Base-by-base conservation (phyloP, 306 rosid species). In the Macrotyloma uniflorum region DNA sequence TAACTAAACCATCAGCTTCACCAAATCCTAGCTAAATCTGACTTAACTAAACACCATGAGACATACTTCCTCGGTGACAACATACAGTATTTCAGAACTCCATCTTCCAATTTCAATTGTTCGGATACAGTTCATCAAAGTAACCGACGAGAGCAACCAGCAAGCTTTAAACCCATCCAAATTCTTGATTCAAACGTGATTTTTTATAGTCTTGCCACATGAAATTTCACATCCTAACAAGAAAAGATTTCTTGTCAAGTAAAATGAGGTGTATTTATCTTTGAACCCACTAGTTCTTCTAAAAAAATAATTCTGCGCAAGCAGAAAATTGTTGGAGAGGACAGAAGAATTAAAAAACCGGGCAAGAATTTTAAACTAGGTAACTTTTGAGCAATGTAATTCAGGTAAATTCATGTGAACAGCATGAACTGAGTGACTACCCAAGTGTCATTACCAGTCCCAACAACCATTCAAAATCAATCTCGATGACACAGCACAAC, bases 391-490 rank as follows among this genome's bases (percentile, higher is more conserved):
- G 65, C 81, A 68, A 11, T 14, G 20, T 16, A 43, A 57, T 50
- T 50, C 30, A 15, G 47, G 14, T 18, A 20, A 61, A 80, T 28
- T 30, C 26, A 23, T 46, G 23, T 59, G 72, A 71, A 78, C 16
- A 28, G 23, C 73, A 38, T 58, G 51, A 80, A 43, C 71, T 1
- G 61, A 79, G 22, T 67, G 40, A 73, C 55, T 30, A 73, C 40
- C 53, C 62, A 11, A 70, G 33, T 46, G 64, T 46, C 59, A 70
- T 22, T 26, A 19, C 75, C 40, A 46, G 4, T 32, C 42, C 42
- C 67, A 65, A 46, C 18, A 57, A 80, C 62, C 46, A 76, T 46
- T 70, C 78, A 64, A 67, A 68, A 80, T 18, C 70, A 80, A 72
- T n/a, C 33, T 42, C 18, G 15, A 79, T 28, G 19, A 46, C 33